Evolutionary conservation across 2,329 filamentous ascomycete species (phyloP).

Genomic region (Aspergillus fumigatus): DNA sequence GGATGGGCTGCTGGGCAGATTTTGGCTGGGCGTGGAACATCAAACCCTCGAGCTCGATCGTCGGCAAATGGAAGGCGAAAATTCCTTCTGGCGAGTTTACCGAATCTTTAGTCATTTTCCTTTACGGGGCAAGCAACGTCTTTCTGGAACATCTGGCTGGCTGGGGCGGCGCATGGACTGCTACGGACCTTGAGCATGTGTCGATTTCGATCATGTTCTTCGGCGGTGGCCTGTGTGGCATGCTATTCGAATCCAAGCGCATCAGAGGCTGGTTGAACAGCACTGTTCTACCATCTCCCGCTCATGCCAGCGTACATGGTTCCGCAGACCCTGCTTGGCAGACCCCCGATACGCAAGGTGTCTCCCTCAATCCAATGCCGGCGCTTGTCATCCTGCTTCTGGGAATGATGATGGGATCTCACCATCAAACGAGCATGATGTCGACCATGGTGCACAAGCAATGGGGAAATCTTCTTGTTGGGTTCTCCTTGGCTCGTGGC

Average conservation of each 20-base stretch:
- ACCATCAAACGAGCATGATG: slow-evolving; percentile 77
- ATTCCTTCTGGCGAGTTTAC: slow-evolving; percentile 79
- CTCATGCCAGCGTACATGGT: slow-evolving; percentile 28
- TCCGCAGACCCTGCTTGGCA: slow-evolving; percentile 50
- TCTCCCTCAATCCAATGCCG: slow-evolving; percentile 84
- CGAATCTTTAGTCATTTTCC: slow-evolving; percentile 84
- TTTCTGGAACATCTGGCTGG: slow-evolving; percentile 84
- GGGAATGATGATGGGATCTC: slow-evolving; percentile 92
- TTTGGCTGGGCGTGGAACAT: slow-evolving; percentile 96
- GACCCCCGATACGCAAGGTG: slow-evolving; percentile 62
- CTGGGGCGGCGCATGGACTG: slow-evolving; percentile 66
- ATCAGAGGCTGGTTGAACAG: slow-evolving; percentile 58
- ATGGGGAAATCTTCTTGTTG: slow-evolving; percentile 82
- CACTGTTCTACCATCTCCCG: slow-evolving; percentile 41
- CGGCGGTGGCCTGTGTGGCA: slow-evolving; percentile 80
- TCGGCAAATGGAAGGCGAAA: slow-evolving; percentile 58
- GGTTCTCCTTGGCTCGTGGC: slow-evolving; percentile 71
- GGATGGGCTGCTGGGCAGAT: slow-evolving; percentile 85
- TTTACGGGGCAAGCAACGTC: slow-evolving; percentile 84
- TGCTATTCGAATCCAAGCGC: slow-evolving; percentile 73
- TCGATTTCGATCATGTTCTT: slow-evolving; percentile 93
- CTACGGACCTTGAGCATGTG: slow-evolving; percentile 83
- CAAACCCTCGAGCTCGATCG: slow-evolving; percentile 56
- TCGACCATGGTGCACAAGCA: slow-evolving; percentile 91
- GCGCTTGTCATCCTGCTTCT: slow-evolving; percentile 80